Evolutionary conservation across 768 basidiomycete species (phyloP).

Genomic region (Serendipita sp.): DNA sequence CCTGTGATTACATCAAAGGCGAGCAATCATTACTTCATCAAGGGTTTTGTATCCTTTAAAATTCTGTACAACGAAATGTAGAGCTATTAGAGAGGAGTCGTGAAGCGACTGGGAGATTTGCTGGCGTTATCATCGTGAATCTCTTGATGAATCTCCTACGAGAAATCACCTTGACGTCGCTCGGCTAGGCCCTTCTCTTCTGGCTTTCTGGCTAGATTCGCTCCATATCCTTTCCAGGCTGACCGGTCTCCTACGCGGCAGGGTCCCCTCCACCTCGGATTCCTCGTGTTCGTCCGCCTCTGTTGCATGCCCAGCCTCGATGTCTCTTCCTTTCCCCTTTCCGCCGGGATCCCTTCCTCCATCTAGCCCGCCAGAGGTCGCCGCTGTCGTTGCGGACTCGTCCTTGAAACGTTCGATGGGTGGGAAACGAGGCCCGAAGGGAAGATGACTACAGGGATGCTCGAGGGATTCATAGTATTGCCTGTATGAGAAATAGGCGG

Average conservation of each 20-base stretch:
- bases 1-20: too few species aligned
- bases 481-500: slow-evolving; percentile 64
- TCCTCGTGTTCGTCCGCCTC: neutral
- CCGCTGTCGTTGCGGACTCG: neutral
- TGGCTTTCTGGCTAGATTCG: neutral
- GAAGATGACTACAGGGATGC: slow-evolving; percentile 47
- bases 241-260: neutral
- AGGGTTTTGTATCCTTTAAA: too few species aligned
- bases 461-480: slow-evolving; percentile 71
- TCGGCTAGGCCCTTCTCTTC: too few species aligned
- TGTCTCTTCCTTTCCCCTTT: neutral
- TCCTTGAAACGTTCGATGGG: neutral
- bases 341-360: neutral
- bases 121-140: too few species aligned
- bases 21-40: too few species aligned
- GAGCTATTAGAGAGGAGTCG: too few species aligned
- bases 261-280: neutral
- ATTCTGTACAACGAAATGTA: too few species aligned
- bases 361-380: neutral
- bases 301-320: neutral
- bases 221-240: neutral
- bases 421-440: slow-evolving; percentile 37
- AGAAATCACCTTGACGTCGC: too few species aligned
- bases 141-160: too few species aligned
- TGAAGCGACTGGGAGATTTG: too few species aligned